Evolutionary conservation across 1,139 yeast species (phyloP), one percentile per base, ranked within the genome.

Genomic region (Suhomyces bokatorum): DNA sequence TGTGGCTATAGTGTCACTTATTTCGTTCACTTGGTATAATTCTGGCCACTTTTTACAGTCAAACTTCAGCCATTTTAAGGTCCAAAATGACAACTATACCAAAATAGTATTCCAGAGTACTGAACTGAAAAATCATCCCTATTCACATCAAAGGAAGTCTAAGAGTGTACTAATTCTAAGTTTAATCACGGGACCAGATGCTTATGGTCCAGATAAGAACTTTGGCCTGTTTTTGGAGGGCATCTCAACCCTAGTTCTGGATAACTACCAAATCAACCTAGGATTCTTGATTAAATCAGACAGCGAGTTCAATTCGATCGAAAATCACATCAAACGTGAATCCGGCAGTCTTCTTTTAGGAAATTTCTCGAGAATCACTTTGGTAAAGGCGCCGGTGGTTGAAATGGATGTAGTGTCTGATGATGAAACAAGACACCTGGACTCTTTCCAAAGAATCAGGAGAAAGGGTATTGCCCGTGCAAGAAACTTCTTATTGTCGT

Each of bases 381-480:
- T 69, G n/a, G 20, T 68, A 2, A 51, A 49, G 34, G 74, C 74
- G 2, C 72, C 73, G 7, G 60, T 65, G 32, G 56, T 70, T 33
- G 73, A 69, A 38, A 51, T 53, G 12, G 52, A 53, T 22, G 53
- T 53, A 20, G 56, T 56, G 32, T 52, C 61, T 9, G 52, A 56
- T 22, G 52, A 67, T 33, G 57, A 51, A 5, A 51, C 61, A 32
- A 58, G 75, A 43, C 75, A 70, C 42, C 48, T 50, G n/a, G 66
- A 66, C 46, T 42, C 43, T 5, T 49, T 66, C 7, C 75, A 70
- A 50, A 51, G 73, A 35, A 43, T 56, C 30, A 55, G 75, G 45
- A 53, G 75, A 41, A 56, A 70, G 42, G 56, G 58, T 31, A 65
- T 70, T 40, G 74, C 75, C 5, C 58, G 67, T 43, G 51, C 67